Base-by-base conservation (phyloP, 148 eudicot species). In the Suaeda aralocaspica region DNA sequence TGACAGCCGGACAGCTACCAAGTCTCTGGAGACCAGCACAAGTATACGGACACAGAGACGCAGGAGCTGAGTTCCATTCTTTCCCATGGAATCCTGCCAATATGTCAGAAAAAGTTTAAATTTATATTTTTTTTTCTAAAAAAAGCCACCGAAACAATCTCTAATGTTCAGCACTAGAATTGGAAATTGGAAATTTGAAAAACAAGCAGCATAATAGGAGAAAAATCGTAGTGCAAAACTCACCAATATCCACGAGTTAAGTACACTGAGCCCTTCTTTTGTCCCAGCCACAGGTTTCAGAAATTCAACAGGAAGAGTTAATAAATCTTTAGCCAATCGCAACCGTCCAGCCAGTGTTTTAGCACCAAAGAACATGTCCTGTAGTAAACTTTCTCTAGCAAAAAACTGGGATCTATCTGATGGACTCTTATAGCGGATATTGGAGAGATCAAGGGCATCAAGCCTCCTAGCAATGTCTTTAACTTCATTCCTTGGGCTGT, bases 41-140 rank as follows among this genome's bases (percentile, higher is more conserved):
- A 95, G 93, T 65, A 95, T 72, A 60, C 87, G 99, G 73, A 95
- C 97, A 86, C 99, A 95, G 70, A 89, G 99, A 70, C 97, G 99
- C 82, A 95, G 74, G 65, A 95, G 89, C 70, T 89, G 99, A 72
- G 99, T 95, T 80, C 97, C 96, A 74, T 95, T 88, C 78, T 95
- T 95, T 67, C 99, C 99, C 93, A 95, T 81, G 59, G 99, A 95
- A 81, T 95, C 99, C 99, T 95, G 87, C 57, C 70, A 56, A 55
- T 68, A 67, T 36, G 63, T 16, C 30, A n/a, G 58, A 56, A 41
- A 72, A 49, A 62, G 26, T 50, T 61, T 49, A 12, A n/a, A 42
- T 57, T 45, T 9, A 63, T 36, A 36, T 3, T 36, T 36, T 3
- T n/a, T 3, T 8, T 36, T 36, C 41, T 36, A 25, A 44, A 24